A percentile compares a stretch with the other conserved stretches of the same genome.
These are phyloP conservation scores for Taphrina pruni DNA, from an alignment of 1,139 yeast species.

Conservation along the genomic window DNA sequence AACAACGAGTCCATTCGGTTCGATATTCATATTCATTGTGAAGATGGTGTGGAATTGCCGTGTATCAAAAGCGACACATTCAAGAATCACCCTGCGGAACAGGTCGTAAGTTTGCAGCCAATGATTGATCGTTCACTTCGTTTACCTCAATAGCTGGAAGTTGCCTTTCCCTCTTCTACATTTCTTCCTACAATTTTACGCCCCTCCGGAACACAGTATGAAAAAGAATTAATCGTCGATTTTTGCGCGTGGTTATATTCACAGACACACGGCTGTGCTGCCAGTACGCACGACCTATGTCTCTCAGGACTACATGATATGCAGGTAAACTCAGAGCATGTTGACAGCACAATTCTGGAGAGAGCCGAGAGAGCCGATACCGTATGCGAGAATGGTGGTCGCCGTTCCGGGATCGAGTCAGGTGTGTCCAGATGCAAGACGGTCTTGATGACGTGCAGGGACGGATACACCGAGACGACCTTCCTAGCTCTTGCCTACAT, in stretches of 20 bases:
- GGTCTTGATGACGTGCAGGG: constrained; percentile 74
- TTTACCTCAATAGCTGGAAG: constrained; percentile 45
- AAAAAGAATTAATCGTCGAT: neutral
- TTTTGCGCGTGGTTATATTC: constrained; percentile 30
- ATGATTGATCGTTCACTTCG: neutral
- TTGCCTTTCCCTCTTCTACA: constrained; percentile 29
- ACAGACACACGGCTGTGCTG: constrained; percentile 9
- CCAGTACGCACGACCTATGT: neutral
- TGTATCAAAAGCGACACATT: constrained; percentile 17
- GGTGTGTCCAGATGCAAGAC: constrained; percentile 46
- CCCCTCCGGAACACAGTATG: neutral
- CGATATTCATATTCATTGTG: constrained; percentile 37
- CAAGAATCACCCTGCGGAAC: constrained; percentile 12
- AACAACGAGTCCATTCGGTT: no score
- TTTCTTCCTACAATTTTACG: no score
- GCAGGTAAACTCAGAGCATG: neutral
- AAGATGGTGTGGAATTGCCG: constrained; percentile 43
- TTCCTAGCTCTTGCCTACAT: constrained; percentile 71
- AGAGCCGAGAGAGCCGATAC: no score
- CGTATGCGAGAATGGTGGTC: no score
- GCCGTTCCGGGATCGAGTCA: no score
- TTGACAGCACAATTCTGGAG: no score
- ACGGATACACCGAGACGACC: constrained; percentile 92
- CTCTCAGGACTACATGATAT: neutral
- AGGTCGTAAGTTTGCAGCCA: constrained; percentile 1